Evolutionary conservation across 305 asterid species (phyloP).

Genomic region (Plantago coronopus): DNA sequence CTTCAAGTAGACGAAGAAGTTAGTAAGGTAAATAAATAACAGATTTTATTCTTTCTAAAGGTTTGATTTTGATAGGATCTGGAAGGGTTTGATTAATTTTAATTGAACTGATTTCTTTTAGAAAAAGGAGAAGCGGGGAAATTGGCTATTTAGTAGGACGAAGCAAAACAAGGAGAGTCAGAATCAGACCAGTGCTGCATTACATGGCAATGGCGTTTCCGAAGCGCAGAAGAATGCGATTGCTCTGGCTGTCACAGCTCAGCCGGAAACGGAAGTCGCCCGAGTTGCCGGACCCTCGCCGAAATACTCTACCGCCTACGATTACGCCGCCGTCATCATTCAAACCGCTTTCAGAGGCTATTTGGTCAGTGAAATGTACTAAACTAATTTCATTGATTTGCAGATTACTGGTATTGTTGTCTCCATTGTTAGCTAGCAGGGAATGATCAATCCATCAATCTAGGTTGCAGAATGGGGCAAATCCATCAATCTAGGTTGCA

Average conservation of each 20-base stretch:
- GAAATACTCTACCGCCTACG: conserved; percentile 6
- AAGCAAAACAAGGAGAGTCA: not conserved
- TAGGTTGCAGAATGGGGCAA: too few species aligned
- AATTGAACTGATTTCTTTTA: not conserved
- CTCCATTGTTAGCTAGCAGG: too few species aligned
- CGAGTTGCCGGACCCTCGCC: conserved; percentile 20
- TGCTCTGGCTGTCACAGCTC: conserved; percentile 37
- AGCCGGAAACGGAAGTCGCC: conserved; percentile 26
- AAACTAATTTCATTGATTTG: not conserved
- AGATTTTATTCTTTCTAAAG: not conserved
- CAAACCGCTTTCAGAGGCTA: conserved; percentile 47
- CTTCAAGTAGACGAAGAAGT: too few species aligned
- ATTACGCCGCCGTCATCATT: conserved; percentile 31
- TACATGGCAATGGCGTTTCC: not conserved
- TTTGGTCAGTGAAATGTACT: conserved; percentile 31
- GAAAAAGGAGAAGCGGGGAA: conserved; percentile 9
- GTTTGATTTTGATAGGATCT: not conserved
- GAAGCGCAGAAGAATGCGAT: conserved; percentile 30
- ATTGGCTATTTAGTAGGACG: conserved; percentile 1
- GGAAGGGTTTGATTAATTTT: not conserved
- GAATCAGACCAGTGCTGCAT: not conserved
- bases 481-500: too few species aligned
- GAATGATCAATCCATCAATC: too few species aligned
- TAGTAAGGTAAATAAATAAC: not conserved
- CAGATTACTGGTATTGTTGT: too few species aligned